These are phyloP conservation scores for Cinchona pubescens DNA, from an alignment of 257 asterid genomes.

Conservation along the genomic window DNA sequence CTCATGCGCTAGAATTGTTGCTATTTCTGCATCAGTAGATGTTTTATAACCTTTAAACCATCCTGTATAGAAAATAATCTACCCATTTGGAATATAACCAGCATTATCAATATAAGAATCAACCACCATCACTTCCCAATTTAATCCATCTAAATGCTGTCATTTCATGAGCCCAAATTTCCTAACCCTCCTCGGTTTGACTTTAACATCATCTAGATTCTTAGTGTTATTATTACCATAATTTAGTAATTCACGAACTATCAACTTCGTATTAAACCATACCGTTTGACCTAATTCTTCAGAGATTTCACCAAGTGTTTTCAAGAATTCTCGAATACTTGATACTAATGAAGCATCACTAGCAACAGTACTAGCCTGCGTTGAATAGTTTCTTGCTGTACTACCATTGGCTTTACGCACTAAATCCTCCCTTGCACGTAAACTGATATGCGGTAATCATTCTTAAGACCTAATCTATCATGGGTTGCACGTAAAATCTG, in stretches of 20 bases:
- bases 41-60: neutral
- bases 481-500: neutral
- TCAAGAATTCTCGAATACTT: too few relatives aligned
- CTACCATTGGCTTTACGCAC: too few relatives aligned
- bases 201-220: too few relatives aligned
- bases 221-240: too few relatives aligned
- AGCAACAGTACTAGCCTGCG: too few relatives aligned
- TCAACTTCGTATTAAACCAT: neutral
- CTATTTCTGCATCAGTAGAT: neutral
- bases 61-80: neutral
- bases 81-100: neutral
- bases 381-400: too few relatives aligned
- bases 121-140: conserved; percentile 12
- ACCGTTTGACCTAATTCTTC: too few relatives aligned
- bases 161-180: neutral
- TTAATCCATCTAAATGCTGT: conserved; percentile 6
- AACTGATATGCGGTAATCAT: neutral
- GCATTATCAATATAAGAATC: neutral
- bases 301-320: too few relatives aligned
- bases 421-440: neutral
- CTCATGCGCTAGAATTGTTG: neutral
- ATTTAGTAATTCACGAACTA: neutral
- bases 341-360: neutral
- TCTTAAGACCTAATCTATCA: neutral
- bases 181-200: neutral